Conservation (phyloP, 2,329 filamentous ascomycete genomes). For the Fusarium torreyae region DNA sequence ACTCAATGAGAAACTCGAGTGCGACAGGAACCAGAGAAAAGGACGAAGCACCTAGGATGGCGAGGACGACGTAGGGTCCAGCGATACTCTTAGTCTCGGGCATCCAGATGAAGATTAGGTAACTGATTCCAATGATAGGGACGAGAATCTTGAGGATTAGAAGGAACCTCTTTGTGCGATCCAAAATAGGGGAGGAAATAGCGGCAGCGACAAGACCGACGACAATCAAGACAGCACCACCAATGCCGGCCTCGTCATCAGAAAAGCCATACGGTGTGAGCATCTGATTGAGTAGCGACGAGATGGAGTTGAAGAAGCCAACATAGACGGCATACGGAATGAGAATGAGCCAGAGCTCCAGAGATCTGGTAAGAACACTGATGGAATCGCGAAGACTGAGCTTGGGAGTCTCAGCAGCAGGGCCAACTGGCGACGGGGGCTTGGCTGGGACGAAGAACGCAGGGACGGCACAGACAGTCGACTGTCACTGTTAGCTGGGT, state of each 20-base stretch:
- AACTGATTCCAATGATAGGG: conserved; percentile 80
- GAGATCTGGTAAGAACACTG: conserved; percentile 67
- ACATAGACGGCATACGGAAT: conserved; percentile 89
- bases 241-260: conserved; percentile 89
- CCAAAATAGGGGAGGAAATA: conserved; percentile 84
- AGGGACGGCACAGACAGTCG: conserved; percentile 72
- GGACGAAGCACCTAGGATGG: conserved; percentile 81
- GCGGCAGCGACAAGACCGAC: conserved; percentile 86
- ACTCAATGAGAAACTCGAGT: conserved; percentile 88
- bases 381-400: conserved; percentile 66
- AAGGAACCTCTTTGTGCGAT: conserved; percentile 86
- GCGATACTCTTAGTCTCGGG: conserved; percentile 70
- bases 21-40: conserved; percentile 88
- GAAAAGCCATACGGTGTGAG: conserved; percentile 87
- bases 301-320: conserved; percentile 93
- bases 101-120: conserved; percentile 87
- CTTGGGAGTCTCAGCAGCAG: conserved; percentile 75
- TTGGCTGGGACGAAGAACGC: conserved; percentile 84
- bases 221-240: conserved; percentile 89
- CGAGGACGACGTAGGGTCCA: conserved; percentile 82
- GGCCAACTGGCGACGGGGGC: conserved; percentile 83
- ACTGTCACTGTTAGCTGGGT: conserved; percentile 48
- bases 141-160: conserved; percentile 80
- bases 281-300: conserved; percentile 91
- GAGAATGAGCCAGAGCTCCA: conserved; percentile 85